phyloP scores from a whole-genome alignment of 1,284 basidiomycete species.

The Sporisorium exsertum region DNA sequence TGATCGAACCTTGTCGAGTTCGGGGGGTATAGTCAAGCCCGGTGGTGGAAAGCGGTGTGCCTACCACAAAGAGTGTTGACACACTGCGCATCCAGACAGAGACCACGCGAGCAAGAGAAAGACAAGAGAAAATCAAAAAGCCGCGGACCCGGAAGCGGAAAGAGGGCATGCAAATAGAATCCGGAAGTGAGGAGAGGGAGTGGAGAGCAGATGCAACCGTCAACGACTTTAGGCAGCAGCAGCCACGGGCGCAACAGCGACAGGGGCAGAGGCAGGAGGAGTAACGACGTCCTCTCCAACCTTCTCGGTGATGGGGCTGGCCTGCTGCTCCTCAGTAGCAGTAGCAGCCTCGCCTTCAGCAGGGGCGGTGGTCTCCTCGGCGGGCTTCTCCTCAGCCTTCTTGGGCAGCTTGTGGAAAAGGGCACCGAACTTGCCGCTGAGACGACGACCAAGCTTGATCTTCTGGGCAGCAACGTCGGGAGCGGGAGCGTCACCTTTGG shows the following conservation, averaged over 20 bases:
- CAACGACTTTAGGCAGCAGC: conserved; percentile 36
- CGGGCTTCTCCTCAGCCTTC: conserved; percentile 39
- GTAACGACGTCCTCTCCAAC: conserved; percentile 42
- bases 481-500: conserved; percentile 54
- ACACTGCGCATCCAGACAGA: no score
- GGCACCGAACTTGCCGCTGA: conserved; percentile 58
- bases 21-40: conserved; percentile 46
- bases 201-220: background rate
- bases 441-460: conserved; percentile 60
- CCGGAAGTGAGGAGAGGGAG: conserved; percentile 8
- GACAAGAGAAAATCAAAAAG: conserved; percentile 41
- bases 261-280: conserved; percentile 21
- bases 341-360: conserved; percentile 2
- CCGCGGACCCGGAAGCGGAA: conserved; percentile 26
- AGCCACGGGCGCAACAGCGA: conserved; percentile 47
- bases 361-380: conserved; percentile 28
- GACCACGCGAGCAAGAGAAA: conserved; percentile 13
- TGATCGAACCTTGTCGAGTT: conserved; percentile 51
- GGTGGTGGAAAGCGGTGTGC: background rate
- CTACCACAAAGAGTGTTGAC: no score
- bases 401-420: conserved; percentile 60
- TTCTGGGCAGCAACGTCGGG: conserved; percentile 53
- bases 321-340: conserved; percentile 17
- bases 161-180: conserved; percentile 47
- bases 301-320: conserved; percentile 39